Evolutionary conservation across 768 basidiomycete species (phyloP), one percentile per base, ranked within the genome.

Genomic region (Rubroboletus satanas): DNA sequence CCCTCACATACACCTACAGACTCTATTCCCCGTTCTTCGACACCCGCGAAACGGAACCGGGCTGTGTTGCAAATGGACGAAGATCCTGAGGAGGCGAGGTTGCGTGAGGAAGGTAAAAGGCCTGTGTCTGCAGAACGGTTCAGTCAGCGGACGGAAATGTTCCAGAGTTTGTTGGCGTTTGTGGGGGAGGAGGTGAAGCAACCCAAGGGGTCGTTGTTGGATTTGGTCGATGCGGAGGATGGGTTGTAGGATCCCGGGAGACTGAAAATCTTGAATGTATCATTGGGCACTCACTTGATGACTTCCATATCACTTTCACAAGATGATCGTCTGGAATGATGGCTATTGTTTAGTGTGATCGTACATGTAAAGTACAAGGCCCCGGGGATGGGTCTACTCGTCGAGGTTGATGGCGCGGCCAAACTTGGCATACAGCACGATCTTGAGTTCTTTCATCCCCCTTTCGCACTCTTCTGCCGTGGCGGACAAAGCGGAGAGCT

Each of bases 331-430:
- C 17, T 18, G n/a, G 11, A 18, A 46, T 12, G 41, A 45, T 17
- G n/a, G 14, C 18, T 33, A 32, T 32, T 4, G 49, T 52, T 21
- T 10, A 18, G 3, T 18, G 28, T n/a, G 39, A 15, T 37, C 21
- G 7, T 32, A 28, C 51, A 35, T 38, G 26, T 47, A 47, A 43
- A 23, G 37, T 57, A 55, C 58, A 45, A 14, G 5, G 21, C 15
- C 11, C 23, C n/a, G n/a, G n/a, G 23, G 26, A 35, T 14, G 35
- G 9, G 11, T 46, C 49, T 66, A 88, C 66, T 90, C 90, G 68
- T 96, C 93, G 44, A 97, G 81, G 70, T 97, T 97, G 72, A 96
- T 96, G 37, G 93, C 88, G 39, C 80, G 83, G 18, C 94, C 94
- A 67, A 98, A 98, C 72, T 94, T 95, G 28, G 90, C 90, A 65